A percentile compares a stretch with the other conserved stretches of the same genome.
These are phyloP conservation scores for Tuber borchii DNA, from an alignment of 495 filamentous ascomycete species.

Conservation along the genomic window DNA sequence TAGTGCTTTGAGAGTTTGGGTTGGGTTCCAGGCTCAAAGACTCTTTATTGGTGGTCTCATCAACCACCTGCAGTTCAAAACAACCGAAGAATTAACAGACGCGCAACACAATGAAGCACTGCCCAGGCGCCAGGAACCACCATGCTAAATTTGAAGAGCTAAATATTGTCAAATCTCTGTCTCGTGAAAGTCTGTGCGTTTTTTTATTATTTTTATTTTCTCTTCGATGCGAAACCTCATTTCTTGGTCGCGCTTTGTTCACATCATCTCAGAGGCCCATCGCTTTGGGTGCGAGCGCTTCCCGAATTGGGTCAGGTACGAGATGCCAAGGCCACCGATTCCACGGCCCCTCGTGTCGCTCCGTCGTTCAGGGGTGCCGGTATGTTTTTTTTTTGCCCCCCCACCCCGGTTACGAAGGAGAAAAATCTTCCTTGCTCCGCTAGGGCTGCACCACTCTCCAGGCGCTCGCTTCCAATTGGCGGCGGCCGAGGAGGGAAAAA, in stretches of 20 bases:
- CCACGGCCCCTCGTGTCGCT: conserved; percentile 19
- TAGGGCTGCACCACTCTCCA: not conserved
- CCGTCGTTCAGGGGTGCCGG: conserved; percentile 28
- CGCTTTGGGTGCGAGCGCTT: conserved; percentile 33
- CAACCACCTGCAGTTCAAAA: not conserved
- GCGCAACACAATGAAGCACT: not conserved
- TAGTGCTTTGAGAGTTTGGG: not conserved
- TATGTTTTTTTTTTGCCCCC: conserved; percentile 10
- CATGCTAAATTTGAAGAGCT: not conserved
- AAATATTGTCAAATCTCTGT: conserved; percentile 5
- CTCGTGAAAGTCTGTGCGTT: not conserved
- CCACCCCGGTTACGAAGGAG: not conserved
- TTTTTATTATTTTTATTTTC: not conserved
- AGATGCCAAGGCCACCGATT: conserved; percentile 24
- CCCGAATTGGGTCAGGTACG: conserved; percentile 33
- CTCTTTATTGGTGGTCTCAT: not conserved
- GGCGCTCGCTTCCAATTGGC: not conserved
- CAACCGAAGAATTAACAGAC: not conserved
- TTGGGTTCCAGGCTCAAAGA: not conserved
- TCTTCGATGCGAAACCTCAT: not conserved
- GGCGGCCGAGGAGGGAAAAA: not conserved
- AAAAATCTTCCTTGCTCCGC: conserved; percentile 2
- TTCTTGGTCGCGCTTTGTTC: conserved; percentile 3
- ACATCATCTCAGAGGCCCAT: conserved; percentile 23
- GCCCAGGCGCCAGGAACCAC: not conserved